Evolutionary conservation across 306 rosid genomes (phyloP), one percentile per base, ranked within the genome.

Genomic region (Quercus bicolor): DNA sequence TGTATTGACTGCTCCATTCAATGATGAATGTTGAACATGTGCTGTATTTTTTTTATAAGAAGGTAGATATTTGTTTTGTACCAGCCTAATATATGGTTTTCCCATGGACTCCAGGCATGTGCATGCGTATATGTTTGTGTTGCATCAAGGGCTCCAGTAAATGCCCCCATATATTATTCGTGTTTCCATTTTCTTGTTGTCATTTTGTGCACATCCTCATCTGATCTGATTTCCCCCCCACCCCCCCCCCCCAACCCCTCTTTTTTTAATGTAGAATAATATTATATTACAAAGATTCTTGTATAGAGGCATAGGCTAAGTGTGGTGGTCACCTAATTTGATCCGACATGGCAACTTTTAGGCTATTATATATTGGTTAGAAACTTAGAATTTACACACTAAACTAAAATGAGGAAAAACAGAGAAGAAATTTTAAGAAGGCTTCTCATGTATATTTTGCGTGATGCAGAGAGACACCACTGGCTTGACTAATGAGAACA

Each of bases 401-500:
- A 11, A 29, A 73, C 77, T 34, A 48, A 75, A 48, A 31, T 14
- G 61, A 56, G 43, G 23, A 45, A 78, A 31, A 21, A 69, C 48
- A 28, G 31, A 23, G 65, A 64, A 48, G 34, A 75, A 69, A 29
- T 1, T 20, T 48, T 66, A 14, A 15, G 52, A 71, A 61, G 20
- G 52, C 24, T n/a, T 68, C 78, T 86, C 18, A 79, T 75, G 14
- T 53, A 14, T 66, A 19, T 81, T 78, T 76, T 19, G n/a, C 73
- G 65, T 86, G 80, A 72, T 90, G 92, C 93, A 95, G 99, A 93
- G 96, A 80, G 98, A 95, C 85, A 92, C 98, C 21, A 45, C 93
- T 53, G 94, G 85, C 15, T 80, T 95, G 81, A 83, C 87, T 73
- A 1, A 84, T 61, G 91, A 95, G 83, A 93, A 95, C 68, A 95